Base-by-base conservation (phyloP, 257 asterid species). In the Solanum okadae region DNA sequence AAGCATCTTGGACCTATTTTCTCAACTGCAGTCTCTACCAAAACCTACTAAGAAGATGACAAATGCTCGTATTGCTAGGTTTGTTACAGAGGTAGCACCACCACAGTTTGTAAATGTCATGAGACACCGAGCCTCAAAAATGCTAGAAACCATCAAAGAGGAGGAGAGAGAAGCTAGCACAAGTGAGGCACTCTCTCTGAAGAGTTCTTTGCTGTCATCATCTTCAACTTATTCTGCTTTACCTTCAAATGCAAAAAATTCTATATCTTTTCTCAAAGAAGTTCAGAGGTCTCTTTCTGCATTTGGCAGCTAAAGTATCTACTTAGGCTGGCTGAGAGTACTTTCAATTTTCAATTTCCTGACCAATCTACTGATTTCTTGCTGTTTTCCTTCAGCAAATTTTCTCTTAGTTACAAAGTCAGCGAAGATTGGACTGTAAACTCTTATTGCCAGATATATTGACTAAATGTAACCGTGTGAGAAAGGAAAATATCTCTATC, bases 21-120 rank as follows among this genome's bases (percentile, higher is more conserved):
- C 23, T n/a, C 61, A 77, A 77, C 63, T n/a, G 59, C 56, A 25
- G 8, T n/a, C 38, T 23, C 49, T 31, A 35, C 25, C 27, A 63
- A 10, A 27, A 56, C 35, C 35, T 34, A 34, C 35, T 34, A 34
- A 34, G 35, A 34, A 34, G 35, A 34, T 34, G 98, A 93, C 94
- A 63, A 95, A 88, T 88, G 92, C 90, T 49, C 93, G 95, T 37
- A 42, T 94, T 9, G 96, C 94, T 3, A 89, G 97, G 86, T 93
- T 94, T 40, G 89, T 92, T 7, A 91, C 93, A 0, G 98, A 94
- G 81, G 97, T 90, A 13, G 97, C 97, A 25, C 98, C 98, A 0
- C 94, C 97, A n/a, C 98, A 92, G 35, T 88, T 94, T 27, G 91
- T 92, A 59, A 91, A 90, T 44, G 93, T 92, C 34, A 91, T 92